Base-by-base conservation (phyloP, 1,284 basidiomycete species). In the Leccinum angustisporum region DNA sequence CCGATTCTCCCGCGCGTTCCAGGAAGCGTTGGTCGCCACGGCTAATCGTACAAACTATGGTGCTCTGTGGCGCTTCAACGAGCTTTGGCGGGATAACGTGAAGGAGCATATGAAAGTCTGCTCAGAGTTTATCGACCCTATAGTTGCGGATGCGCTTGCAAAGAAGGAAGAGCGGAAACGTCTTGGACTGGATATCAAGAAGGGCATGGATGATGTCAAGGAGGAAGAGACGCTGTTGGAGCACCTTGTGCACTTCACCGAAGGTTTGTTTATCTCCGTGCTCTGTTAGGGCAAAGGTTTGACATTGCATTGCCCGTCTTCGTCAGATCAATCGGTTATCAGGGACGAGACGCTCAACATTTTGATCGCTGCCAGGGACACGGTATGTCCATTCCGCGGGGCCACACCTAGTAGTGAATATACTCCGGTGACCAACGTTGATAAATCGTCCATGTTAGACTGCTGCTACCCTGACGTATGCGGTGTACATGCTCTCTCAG, bases 401-500 rank as follows among this genome's bases (percentile, higher is more conserved):
- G 8, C 48, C 13, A 18, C 9, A 25, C 25, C 3, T 53, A 13
- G 46, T n/a, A n/a, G n/a, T n/a, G 55, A 58, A 61, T 56, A 40
- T 38, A 2, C 11, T 33, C 43, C 27, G 2, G 11, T 62, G 16
- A 61, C 38, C 57, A 54, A 55, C 62, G 27, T 25, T 43, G 1
- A 72, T 10, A 46, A 27, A 51, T 10, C 50, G 10, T 57, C 61
- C 63, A 4, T 27, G 57, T 59, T 52, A 86, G 62, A 87, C 84
- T 3, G 79, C 84, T 5, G 66, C 78, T 3, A 80, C 81, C 0
- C 65, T 87, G n/a, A 85, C 83, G 0, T 84, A 79, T 63, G 68
- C 77, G 3, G 65, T 85, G 2, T 88, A 88, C 66, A 79, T 83
- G 72, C 77, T 89, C 5, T 76, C 85, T 6, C 75, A 78, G 52